These are phyloP conservation scores for Candida tammaniensis DNA, from an alignment of 805 yeast species.

Conservation along the genomic window DNA sequence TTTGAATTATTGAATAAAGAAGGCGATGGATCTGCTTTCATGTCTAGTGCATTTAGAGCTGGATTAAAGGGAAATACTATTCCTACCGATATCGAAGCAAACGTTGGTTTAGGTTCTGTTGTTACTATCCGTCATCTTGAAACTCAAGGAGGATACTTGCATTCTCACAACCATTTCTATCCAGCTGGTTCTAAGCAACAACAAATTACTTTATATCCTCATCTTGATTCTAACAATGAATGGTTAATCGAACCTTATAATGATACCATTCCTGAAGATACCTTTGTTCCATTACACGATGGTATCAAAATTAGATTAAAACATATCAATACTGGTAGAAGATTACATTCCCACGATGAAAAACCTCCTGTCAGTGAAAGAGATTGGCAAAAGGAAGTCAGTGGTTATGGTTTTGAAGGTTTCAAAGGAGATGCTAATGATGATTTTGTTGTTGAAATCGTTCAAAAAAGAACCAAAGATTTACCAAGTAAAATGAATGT, in stretches of 20 bases:
- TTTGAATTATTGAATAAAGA: slow-evolving; percentile 54
- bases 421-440: slow-evolving; percentile 83
- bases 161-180: slow-evolving; percentile 70
- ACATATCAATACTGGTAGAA: slow-evolving; percentile 56
- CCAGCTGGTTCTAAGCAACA: slow-evolving; percentile 84
- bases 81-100: slow-evolving; percentile 56
- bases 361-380: slow-evolving; percentile 72
- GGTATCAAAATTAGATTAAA: slow-evolving; percentile 69
- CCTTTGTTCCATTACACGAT: slow-evolving; percentile 61
- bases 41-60: slow-evolving; percentile 70
- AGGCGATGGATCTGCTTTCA: slow-evolving; percentile 71
- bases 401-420: slow-evolving; percentile 73
- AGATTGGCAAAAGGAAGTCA: slow-evolving; percentile 84
- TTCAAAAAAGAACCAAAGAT: slow-evolving; percentile 46
- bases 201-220: slow-evolving; percentile 79
- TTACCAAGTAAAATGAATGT: slow-evolving; percentile 55
- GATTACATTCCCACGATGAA: slow-evolving; percentile 82
- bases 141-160: slow-evolving; percentile 78
- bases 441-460: slow-evolving; percentile 76
- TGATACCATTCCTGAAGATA: slow-evolving; percentile 51
- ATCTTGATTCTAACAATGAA: slow-evolving; percentile 68
- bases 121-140: slow-evolving; percentile 66
- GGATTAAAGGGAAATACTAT: slow-evolving; percentile 57
- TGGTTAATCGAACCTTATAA: slow-evolving; percentile 72
- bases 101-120: slow-evolving; percentile 71